Percentiles rank a stretch among this genome's conserved stretches.
Conservation (phyloP, 2,329 filamentous ascomycete genomes). For the Gnomoniopsis smithogilvyi region DNA sequence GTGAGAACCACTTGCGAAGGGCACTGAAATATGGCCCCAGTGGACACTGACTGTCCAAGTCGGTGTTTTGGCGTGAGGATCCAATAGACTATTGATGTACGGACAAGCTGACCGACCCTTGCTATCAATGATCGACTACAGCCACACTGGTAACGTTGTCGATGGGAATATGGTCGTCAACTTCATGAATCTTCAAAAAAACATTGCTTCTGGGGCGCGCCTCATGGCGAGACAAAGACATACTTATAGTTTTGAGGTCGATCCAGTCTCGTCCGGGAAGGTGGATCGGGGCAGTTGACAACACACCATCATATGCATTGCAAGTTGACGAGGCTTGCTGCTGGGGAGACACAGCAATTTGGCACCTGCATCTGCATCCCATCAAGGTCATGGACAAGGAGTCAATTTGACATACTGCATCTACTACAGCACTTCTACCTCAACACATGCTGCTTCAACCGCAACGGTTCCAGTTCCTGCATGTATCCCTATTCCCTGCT, state of each 20-base stretch:
- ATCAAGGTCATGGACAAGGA: slow-evolving; percentile 7
- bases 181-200: background rate
- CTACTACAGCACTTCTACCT: background rate
- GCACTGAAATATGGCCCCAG: too few relatives aligned
- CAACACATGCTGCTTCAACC: background rate
- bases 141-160: background rate
- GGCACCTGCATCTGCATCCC: slow-evolving; percentile 17
- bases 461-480: background rate
- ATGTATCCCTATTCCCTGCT: background rate
- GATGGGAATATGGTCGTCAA: background rate
- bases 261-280: slow-evolving; percentile 18
- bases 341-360: slow-evolving; percentile 13
- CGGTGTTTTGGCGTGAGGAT: too few relatives aligned
- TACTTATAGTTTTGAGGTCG: slow-evolving; percentile 27
- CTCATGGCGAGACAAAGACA: slow-evolving; percentile 16
- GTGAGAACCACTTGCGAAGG: too few relatives aligned
- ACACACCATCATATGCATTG: slow-evolving; percentile 18
- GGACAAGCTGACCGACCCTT: background rate
- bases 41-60: too few relatives aligned
- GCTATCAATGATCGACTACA: background rate
- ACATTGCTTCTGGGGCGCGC: background rate
- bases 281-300: slow-evolving; percentile 20
- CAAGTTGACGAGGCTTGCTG: slow-evolving; percentile 18
- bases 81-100: too few relatives aligned
- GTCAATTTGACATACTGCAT: background rate